phyloP scores from a whole-genome alignment of 352 stramenopile genomes.

The Pythium sp. region DNA sequence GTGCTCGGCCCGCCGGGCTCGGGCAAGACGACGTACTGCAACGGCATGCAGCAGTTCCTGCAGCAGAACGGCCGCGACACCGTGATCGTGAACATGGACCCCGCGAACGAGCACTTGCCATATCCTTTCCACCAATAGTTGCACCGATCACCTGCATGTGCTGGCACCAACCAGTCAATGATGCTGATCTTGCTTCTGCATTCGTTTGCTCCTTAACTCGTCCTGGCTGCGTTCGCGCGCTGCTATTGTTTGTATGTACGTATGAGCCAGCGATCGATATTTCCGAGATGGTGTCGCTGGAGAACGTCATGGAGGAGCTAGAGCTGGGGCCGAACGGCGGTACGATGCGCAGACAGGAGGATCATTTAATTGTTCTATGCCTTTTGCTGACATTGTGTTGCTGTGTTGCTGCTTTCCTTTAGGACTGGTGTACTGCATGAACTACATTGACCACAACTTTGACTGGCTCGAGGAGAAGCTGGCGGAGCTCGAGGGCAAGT shows the following conservation, averaged over 20 bases:
- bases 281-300: conserved; percentile 95
- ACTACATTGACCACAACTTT: conserved; percentile 98
- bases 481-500: conserved; percentile 81
- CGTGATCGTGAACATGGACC: conserved; percentile 98
- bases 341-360: conserved; percentile 11
- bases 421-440: conserved; percentile 98
- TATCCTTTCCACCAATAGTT: conserved; percentile 16
- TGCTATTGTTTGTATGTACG: conserved; percentile 13
- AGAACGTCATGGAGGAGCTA: conserved; percentile 94
- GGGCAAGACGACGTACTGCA: conserved; percentile 99
- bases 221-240: neutral
- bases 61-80: conserved; percentile 55
- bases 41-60: conserved; percentile 95
- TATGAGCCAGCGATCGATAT: conserved; percentile 91
- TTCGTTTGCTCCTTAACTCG: neutral
- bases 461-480: conserved; percentile 97
- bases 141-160: neutral
- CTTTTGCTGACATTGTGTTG: neutral
- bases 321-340: conserved; percentile 95
- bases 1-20: conserved; percentile 76
- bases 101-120: conserved; percentile 93
- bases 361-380: neutral
- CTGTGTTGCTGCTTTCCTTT: neutral
- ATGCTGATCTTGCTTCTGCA: neutral
- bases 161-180: neutral